phyloP scores from a whole-genome alignment of 2,329 filamentous ascomycete genomes.

The Talaromyces verruculosus region DNA sequence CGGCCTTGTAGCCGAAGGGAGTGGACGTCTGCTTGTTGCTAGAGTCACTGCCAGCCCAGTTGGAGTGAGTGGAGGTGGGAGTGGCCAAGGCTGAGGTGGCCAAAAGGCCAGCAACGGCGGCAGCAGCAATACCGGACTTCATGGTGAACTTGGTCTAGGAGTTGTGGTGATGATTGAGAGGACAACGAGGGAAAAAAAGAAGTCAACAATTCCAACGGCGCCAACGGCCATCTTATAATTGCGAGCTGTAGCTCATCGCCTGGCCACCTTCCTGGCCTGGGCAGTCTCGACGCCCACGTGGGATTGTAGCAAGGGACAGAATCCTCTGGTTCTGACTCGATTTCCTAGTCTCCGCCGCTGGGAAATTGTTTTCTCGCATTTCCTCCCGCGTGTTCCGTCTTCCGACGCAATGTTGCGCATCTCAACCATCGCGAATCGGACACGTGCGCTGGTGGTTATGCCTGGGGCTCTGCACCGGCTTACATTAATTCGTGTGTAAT shows the following conservation, averaged over 20 bases:
- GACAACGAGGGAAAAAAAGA: neutral
- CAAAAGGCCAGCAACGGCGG: slow-evolving; percentile 19
- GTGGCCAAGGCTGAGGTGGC: slow-evolving; percentile 17
- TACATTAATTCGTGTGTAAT: neutral
- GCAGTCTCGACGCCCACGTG: slow-evolving; percentile 3
- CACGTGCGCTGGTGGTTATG: slow-evolving; percentile 4
- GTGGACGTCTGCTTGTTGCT: slow-evolving; percentile 9
- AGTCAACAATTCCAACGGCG: neutral
- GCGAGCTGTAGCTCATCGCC: neutral
- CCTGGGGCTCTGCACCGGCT: neutral
- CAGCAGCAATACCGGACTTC: slow-evolving; percentile 20
- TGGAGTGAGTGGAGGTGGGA: slow-evolving; percentile 11
- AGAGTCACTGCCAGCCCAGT: slow-evolving; percentile 8
- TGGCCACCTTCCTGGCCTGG: neutral
- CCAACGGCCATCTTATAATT: neutral
- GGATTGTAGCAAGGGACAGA: neutral
- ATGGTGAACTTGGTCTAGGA: slow-evolving; percentile 56
- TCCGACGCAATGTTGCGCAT: neutral
- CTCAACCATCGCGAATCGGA: neutral
- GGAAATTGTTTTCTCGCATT: neutral
- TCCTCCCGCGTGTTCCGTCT: neutral
- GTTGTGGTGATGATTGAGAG: neutral
- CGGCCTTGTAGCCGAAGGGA: slow-evolving; percentile 28
- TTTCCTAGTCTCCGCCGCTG: neutral
- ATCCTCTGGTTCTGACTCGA: neutral